Conservation (phyloP, 306 rosid species). For the Medicago ruthenica region DNA sequence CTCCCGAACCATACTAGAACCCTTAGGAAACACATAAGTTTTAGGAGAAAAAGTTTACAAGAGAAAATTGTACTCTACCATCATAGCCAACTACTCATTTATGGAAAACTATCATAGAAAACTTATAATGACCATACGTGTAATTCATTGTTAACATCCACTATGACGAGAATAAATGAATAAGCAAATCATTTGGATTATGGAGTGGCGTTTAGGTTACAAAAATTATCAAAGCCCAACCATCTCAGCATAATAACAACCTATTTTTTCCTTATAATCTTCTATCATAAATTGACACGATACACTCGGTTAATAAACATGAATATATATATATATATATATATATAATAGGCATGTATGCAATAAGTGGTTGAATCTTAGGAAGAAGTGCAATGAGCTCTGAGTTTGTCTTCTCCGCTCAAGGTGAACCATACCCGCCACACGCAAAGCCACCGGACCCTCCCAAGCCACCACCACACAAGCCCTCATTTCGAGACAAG, state of each 20-base stretch:
- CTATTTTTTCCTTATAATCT: constrained; percentile 18
- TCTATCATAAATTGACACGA: constrained; percentile 16
- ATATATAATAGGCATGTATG: background rate
- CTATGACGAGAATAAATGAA: constrained; percentile 24
- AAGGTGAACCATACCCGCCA: too few relatives aligned
- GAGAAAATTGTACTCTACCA: background rate
- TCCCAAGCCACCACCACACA: too few relatives aligned
- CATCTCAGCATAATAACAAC: constrained; percentile 1
- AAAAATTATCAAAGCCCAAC: constrained; percentile 26
- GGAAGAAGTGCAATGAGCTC: too few relatives aligned
- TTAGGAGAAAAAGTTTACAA: background rate
- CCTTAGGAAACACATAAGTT: constrained; percentile 3
- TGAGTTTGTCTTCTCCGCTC: too few relatives aligned
- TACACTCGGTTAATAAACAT: background rate
- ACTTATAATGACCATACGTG: constrained; percentile 9
- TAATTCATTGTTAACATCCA: background rate
- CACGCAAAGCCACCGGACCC: too few relatives aligned
- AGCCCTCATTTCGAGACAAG: too few relatives aligned
- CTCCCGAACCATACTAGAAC: background rate
- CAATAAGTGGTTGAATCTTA: too few relatives aligned
- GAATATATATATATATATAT: background rate
- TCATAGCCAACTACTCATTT: background rate
- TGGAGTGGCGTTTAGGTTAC: constrained; percentile 1
- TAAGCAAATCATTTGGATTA: background rate
- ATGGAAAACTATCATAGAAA: constrained; percentile 1